These are phyloP conservation scores for Colletotrichum caudatum DNA, from an alignment of 2,329 filamentous ascomycete genomes.

Conservation along the genomic window DNA sequence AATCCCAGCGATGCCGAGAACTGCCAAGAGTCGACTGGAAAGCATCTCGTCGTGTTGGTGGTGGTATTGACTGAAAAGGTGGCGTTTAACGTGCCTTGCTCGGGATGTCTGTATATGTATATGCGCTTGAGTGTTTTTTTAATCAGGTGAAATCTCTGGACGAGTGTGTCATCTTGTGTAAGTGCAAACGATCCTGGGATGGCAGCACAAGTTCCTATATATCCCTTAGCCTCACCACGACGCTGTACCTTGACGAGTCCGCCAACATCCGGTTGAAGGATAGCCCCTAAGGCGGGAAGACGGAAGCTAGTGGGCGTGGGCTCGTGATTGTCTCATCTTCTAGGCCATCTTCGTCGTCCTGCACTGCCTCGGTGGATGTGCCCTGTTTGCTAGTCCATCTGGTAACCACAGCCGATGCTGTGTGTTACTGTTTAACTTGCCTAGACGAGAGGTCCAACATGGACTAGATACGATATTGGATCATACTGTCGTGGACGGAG, in stretches of 20 bases:
- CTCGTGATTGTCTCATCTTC: conserved; percentile 24
- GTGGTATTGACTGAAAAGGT: no score
- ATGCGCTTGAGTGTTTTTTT: neutral
- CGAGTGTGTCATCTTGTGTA: neutral
- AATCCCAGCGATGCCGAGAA: conserved; percentile 28
- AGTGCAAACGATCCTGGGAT: neutral
- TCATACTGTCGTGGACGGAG: conserved; percentile 6
- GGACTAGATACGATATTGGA: conserved; percentile 12
- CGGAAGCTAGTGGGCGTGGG: conserved; percentile 23
- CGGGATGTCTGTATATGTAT: neutral
- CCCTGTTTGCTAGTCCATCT: conserved; percentile 10
- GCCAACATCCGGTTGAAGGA: conserved; percentile 3
- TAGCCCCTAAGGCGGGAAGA: conserved; percentile 27
- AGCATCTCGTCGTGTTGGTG: conserved; percentile 25
- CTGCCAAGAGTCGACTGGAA: conserved; percentile 9
- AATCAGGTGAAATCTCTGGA: neutral
- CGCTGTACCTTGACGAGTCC: conserved; percentile 10
- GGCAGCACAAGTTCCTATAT: conserved; percentile 24
- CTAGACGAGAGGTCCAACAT: conserved; percentile 7
- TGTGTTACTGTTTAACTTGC: neutral
- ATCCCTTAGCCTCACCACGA: neutral
- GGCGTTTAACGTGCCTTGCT: neutral
- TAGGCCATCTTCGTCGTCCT: conserved; percentile 4
- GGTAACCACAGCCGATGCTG: neutral
- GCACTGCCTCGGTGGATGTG: neutral